phyloP scores from a whole-genome alignment of 2,329 filamentous ascomycete species.

The Neodidymelliopsis sp. region DNA sequence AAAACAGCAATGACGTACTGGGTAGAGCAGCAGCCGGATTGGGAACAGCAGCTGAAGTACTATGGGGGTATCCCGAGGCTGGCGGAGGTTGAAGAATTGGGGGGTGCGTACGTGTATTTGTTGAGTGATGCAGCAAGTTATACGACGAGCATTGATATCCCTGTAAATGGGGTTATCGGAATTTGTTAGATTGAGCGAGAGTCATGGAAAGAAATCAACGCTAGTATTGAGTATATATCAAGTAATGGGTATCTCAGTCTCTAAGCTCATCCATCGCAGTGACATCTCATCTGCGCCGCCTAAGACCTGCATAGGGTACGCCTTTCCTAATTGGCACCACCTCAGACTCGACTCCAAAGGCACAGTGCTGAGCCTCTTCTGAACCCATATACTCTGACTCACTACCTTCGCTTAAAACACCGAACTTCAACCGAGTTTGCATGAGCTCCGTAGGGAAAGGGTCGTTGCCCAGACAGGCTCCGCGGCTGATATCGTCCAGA shows the following conservation, averaged over 20 bases:
- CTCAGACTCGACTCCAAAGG: conserved; percentile 43
- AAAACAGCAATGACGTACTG: conserved; percentile 53
- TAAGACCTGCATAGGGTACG: conserved; percentile 35
- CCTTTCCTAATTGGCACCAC: conserved; percentile 31
- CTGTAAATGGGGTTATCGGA: conserved; percentile 49
- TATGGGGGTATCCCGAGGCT: conserved; percentile 65
- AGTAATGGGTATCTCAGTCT: not conserved
- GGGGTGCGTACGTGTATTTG: conserved; percentile 65
- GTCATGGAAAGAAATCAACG: not conserved
- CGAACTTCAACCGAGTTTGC: conserved; percentile 47
- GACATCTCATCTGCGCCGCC: not conserved
- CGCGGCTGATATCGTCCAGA: conserved; percentile 49
- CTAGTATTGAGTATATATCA: too few relatives aligned
- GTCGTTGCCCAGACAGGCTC: conserved; percentile 51
- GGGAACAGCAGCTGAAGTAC: conserved; percentile 65
- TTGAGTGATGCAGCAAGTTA: conserved; percentile 62
- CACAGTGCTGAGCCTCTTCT: conserved; percentile 38
- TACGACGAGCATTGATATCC: conserved; percentile 61
- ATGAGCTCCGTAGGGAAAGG: conserved; percentile 50
- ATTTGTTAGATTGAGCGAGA: conserved; percentile 26
- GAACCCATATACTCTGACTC: conserved; percentile 32
- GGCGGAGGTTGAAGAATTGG: conserved; percentile 62
- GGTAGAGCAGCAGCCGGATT: conserved; percentile 61
- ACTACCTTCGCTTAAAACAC: conserved; percentile 42
- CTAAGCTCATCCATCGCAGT: not conserved